Evolutionary conservation across 306 rosid genomes (phyloP).

Genomic region (Erythrophleum fordii): DNA sequence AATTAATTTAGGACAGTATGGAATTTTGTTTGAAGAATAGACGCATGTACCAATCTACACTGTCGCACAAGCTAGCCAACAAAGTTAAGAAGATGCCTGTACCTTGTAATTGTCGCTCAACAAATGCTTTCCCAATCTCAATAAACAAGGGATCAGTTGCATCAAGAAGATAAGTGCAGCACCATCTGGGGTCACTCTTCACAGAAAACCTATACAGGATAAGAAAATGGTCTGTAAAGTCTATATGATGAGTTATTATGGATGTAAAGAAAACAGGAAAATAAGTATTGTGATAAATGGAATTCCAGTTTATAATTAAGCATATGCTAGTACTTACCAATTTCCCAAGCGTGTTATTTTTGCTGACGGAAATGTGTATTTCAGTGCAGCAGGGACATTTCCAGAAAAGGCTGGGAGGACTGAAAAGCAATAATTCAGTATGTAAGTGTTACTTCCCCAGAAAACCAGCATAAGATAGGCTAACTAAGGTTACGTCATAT

Average conservation of each 20-base stretch:
- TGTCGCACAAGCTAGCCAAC: slow-evolving; percentile 9
- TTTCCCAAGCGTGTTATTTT: slow-evolving; percentile 90
- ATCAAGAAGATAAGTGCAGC: slow-evolving; percentile 94
- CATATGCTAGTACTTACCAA: slow-evolving; percentile 57
- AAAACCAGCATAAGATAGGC: slow-evolving; percentile 12
- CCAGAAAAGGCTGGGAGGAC: slow-evolving; percentile 98
- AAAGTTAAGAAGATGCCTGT: slow-evolving; percentile 24
- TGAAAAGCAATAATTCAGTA: slow-evolving; percentile 48
- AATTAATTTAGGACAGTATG: slow-evolving; percentile 37
- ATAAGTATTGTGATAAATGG: background rate
- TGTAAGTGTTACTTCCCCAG: slow-evolving; percentile 9
- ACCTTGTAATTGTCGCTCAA: slow-evolving; percentile 86
- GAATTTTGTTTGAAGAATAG: slow-evolving; percentile 21
- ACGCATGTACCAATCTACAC: slow-evolving; percentile 17
- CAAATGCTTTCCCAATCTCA: slow-evolving; percentile 84
- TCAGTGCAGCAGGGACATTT: slow-evolving; percentile 84
- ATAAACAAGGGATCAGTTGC: slow-evolving; percentile 87
- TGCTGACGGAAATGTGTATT: slow-evolving; percentile 74
- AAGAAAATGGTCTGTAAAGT: slow-evolving; percentile 18
- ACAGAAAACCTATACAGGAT: slow-evolving; percentile 74
- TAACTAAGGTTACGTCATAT: background rate
- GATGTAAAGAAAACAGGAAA: slow-evolving; percentile 5
- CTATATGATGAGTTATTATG: background rate
- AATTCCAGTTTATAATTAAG: slow-evolving; percentile 12
- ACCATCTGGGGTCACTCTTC: slow-evolving; percentile 75